Percentiles rank a stretch among this genome's conserved stretches.
Conservation (phyloP, 139 green algal genomes). For the Pleodorina starrii region DNA sequence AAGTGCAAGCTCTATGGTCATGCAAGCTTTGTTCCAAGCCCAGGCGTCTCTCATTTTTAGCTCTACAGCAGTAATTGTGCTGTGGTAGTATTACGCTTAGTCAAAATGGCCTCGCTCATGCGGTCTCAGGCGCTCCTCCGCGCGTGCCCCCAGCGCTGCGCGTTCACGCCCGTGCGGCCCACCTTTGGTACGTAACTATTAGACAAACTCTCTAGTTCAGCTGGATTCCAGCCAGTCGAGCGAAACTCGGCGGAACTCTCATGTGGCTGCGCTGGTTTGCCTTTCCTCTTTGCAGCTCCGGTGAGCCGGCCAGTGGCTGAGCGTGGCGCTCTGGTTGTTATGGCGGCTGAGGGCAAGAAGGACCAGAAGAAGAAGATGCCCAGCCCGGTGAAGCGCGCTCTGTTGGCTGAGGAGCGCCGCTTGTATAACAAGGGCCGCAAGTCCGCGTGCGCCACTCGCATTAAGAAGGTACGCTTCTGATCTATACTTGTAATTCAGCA, state of each 20-base stretch:
- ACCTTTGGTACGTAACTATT: slow-evolving; percentile 32
- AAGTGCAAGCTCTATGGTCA: too few relatives aligned
- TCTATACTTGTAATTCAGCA: too few relatives aligned
- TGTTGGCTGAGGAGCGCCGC: slow-evolving; percentile 73
- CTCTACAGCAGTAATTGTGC: background rate
- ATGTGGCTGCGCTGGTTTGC: slow-evolving; percentile 29
- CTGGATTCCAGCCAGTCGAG: background rate
- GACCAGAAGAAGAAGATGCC: slow-evolving; percentile 49
- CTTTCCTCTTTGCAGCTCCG: slow-evolving; percentile 14
- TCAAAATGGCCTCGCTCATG: slow-evolving; percentile 26
- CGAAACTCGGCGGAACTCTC: background rate
- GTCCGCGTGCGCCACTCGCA: slow-evolving; percentile 85
- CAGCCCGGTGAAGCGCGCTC: slow-evolving; percentile 66
- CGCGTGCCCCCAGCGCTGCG: slow-evolving; percentile 19
- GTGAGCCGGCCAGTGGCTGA: background rate
- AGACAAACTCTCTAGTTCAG: background rate
- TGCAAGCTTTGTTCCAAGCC: too few relatives aligned
- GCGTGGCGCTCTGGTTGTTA: slow-evolving; percentile 33
- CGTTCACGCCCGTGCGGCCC: slow-evolving; percentile 4
- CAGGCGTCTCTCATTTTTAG: too few relatives aligned
- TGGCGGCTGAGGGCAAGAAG: slow-evolving; percentile 41
- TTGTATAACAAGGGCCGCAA: slow-evolving; percentile 88
- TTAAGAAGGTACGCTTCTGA: slow-evolving; percentile 86
- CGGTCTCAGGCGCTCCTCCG: slow-evolving; percentile 30
- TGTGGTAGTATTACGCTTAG: background rate